Evolutionary conservation across 1,139 yeast genomes (phyloP), one percentile per base, ranked within the genome.

Genomic region (Nakaseomyces nivariensis): DNA sequence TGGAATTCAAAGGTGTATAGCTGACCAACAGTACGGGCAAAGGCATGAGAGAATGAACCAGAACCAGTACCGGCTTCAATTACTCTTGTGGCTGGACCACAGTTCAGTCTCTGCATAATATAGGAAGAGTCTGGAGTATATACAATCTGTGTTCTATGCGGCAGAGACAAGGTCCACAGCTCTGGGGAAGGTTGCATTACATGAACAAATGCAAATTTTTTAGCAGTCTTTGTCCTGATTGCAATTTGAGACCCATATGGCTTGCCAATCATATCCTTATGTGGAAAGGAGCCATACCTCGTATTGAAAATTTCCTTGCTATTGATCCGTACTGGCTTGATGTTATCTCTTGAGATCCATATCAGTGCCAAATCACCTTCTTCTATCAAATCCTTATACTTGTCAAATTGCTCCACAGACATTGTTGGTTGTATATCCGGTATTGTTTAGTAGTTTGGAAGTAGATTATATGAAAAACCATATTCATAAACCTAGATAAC

Each of bases 21-120:
- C 38, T 73, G 73, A 0, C 96, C 96, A 1, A 85, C 82, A 0
- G 92, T 79, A 60, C 99, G 76, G 2, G 96, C 85, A 67, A 92
- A 79, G 0, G 96, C 84, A 68, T 94, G 99, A 4, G 97, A 85
- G 62, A 94, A 87, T 1, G 96, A 88, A 0, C 95, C 99, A 5
- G 96, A 86, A 1, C 98, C 99, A 0, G 99, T 94, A 38, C 99
- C 99, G 0, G 97, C 96, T 67, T 94, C 99, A 48, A 94, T 83
- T 11, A 92, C 94, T 56, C 80, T 71, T 1, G 89, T 77, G 0
- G 94, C 94, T 24, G 86, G 79, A 10, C 78, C 71, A 48, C 94
- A 82, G 46, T 79, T 77, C 56, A 92, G 71, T 59, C 96, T 71
- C 65, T 90, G 96, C 56, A 85, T 77, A 51, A 94, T 89, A 62